Evolutionary conservation across 1,139 yeast species (phyloP), one percentile per base, ranked within the genome.

Genomic region (Eremothecium cymbalariae): DNA sequence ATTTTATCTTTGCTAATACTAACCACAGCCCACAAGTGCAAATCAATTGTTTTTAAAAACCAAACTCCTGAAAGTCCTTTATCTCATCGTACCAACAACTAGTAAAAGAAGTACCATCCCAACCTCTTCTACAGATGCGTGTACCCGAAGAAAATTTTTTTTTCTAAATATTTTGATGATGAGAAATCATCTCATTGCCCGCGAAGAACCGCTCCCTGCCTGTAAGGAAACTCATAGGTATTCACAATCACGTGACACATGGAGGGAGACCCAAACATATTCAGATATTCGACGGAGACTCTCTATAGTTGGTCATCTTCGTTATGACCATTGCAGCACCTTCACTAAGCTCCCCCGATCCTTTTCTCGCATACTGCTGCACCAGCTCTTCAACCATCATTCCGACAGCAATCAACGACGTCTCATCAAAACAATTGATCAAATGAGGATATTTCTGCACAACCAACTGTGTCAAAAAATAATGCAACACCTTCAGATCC

Each of bases 301-400:
- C 45, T 23, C 49, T 43, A 37, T 51, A 52, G 32, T 54, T 46
- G 4, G 44, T 43, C n/a, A 41, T 38, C 24, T 49, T 53, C 9
- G 51, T 42, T 14, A 53, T 25, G 25, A 42, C 32, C 31, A 45
- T 43, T 1, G 54, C 44, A 3, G 50, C 47, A 1, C 55, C 55
- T 8, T 31, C 25, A 2, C 45, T 39, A 8, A 45, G 24, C 5
- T 15, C 31, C 9, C 36, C 33, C 15, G 26, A 32, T 14, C 25
- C 32, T 26, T 25, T 32, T n/a, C 38, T 28, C 16, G 54, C 22
- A 29, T 43, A 52, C 23, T 53, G 58, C 18, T 39, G 44, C 7
- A 54, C 45, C 59, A 58, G 55, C 34, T 53, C 45, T 30, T 55
- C 59, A 12, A 55, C 43, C 16, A 54, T 37, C 25, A 53, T 34